Base-by-base conservation (phyloP, 2,329 filamentous ascomycete genomes). In the Ophiocordyceps camponoti-rufipedis region DNA sequence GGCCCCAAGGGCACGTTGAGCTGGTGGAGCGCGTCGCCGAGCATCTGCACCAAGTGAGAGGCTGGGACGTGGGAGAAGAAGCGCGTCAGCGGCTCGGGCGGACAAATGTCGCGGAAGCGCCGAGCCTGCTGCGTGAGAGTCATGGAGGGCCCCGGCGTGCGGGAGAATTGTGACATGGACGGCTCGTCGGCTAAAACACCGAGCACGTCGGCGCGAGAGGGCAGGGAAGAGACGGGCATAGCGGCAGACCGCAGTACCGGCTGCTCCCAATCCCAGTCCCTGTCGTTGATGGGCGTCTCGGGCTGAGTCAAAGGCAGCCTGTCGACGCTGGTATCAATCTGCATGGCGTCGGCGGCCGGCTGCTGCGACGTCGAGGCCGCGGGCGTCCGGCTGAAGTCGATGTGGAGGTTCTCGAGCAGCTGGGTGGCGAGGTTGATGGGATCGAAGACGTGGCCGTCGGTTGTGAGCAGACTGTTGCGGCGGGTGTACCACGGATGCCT, bases 401-500 rank as follows among this genome's bases (percentile, higher is more conserved):
- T 94, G 50, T 78, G 83, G 14, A 98, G 75, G 46, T 79, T 83
- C 58, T 94, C 85, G 46, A 98, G 80, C 85, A 98, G 94, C 57
- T 85, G 80, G 0, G 91, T 94, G n/a, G 91, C 91, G 42, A 98
- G 71, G 46, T 78, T 76, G 49, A 96, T 68, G 1, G 85, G 85
- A 55, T 96, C 85, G 11, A 74, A 74, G 32, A 88, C 72, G 51
- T 72, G 77, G 52, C 89, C 89, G 49, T 87, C 80, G 1, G 73
- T 57, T 4, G 79, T 78, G 44, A 96, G 71, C 54, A 87, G 80
- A 31, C 71, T 73, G 60, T 96, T 98, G 48, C 71, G 71, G 42
- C 85, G 75, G 4, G 85, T 95, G 59, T 86, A 95, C 91, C 91
- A 98, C 1, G 88, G 89, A 62, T 98, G 91, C 51, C 84, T 79